A percentile compares a stretch with the other conserved stretches of the same genome.
Evolutionary conservation across 2,329 filamentous ascomycete species (phyloP).

Genomic region (Elsinoe ampelina): DNA sequence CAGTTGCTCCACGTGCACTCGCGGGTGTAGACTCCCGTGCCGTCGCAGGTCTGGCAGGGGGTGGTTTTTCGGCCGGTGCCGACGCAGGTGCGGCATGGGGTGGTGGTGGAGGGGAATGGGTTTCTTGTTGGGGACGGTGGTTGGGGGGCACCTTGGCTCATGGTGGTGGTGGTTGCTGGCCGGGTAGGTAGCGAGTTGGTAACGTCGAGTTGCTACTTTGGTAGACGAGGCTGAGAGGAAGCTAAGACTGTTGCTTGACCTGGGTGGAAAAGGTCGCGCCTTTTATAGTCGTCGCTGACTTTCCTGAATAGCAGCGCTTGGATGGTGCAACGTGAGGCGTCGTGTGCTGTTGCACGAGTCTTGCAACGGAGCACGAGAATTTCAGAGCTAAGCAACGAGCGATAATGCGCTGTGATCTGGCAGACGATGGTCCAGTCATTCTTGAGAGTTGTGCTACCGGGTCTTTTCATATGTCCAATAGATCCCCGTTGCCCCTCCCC

Average conservation of each 20-base stretch:
- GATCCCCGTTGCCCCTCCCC: slow-evolving; percentile 34
- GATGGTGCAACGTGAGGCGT: not conserved
- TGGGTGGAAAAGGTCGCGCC: no score
- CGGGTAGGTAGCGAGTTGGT: no score
- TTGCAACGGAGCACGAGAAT: not conserved
- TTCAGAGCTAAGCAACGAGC: not conserved
- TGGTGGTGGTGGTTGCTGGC: not conserved
- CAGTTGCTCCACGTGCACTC: not conserved
- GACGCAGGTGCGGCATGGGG: not conserved
- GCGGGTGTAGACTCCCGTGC: not conserved
- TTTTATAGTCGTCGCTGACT: not conserved
- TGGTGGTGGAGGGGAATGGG: not conserved
- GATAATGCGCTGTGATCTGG: not conserved
- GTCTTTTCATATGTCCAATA: slow-evolving; percentile 26
- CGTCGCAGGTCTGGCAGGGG: not conserved
- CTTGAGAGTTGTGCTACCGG: not conserved
- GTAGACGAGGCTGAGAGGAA: no score
- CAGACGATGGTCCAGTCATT: not conserved
- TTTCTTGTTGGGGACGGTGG: not conserved
- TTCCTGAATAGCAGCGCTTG: not conserved
- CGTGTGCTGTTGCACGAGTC: not conserved
- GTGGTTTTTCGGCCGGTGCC: not conserved
- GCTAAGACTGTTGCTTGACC: no score
- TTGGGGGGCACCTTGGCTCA: not conserved
- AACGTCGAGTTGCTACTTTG: no score